Conservation (phyloP, 1,284 basidiomycete genomes). For the Blastosporella zonata region DNA sequence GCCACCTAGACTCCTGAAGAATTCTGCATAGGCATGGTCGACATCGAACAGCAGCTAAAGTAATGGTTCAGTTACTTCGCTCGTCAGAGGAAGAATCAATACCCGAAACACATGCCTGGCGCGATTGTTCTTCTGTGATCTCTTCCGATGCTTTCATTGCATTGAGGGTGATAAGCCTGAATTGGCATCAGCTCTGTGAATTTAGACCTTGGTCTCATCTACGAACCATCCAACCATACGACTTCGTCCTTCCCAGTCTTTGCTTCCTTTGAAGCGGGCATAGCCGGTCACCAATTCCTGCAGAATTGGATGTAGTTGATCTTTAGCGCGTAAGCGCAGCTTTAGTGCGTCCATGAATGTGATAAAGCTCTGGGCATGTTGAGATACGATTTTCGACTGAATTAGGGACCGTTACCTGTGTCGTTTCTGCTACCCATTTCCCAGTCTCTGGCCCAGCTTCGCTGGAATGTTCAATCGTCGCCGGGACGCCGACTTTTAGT, state of each 20-base stretch:
- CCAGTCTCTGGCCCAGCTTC: constrained; percentile 83
- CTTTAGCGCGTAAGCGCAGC: constrained; percentile 89
- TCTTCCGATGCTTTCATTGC: constrained; percentile 97
- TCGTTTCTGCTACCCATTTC: constrained; percentile 98
- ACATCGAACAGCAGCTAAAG: constrained; percentile 90
- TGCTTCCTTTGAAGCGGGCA: constrained; percentile 88
- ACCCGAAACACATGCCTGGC: constrained; percentile 61
- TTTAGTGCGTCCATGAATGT: constrained; percentile 99
- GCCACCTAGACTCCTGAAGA: constrained; percentile 80
- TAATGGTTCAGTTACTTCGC: not conserved
- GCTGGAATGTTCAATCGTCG: constrained; percentile 91
- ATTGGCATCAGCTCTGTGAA: not conserved
- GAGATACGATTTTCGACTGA: not conserved
- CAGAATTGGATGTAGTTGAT: constrained; percentile 92
- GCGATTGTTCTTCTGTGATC: constrained; percentile 91
- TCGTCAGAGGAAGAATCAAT: not conserved
- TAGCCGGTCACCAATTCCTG: constrained; percentile 94
- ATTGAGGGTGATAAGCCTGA: constrained; percentile 93
- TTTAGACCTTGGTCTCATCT: not conserved
- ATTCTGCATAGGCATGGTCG: constrained; percentile 95
- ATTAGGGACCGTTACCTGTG: constrained; percentile 60
- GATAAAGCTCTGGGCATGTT: constrained; percentile 76
- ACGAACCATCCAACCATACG: constrained; percentile 90
- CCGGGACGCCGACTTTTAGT: constrained; percentile 90
- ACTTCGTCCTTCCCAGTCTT: constrained; percentile 92